A percentile compares a stretch with the other conserved stretches of the same genome.
These are phyloP conservation scores for Tricholoma sp. DNA, from an alignment of 768 basidiomycete species.

Conservation along the genomic window DNA sequence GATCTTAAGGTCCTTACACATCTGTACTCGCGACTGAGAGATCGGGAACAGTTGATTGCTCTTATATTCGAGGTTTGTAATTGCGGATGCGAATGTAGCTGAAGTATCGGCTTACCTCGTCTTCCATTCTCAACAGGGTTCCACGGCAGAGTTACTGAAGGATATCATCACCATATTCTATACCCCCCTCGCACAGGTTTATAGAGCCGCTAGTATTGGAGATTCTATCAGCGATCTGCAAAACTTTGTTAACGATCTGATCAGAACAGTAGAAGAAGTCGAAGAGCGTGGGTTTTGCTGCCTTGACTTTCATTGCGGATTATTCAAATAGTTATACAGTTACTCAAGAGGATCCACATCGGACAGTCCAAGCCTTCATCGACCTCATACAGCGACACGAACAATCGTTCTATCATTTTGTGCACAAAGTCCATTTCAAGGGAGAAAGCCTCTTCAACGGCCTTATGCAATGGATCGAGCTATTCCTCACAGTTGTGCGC, in stretches of 20 bases:
- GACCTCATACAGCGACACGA: conserved; percentile 92
- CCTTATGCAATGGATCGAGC: conserved; percentile 96
- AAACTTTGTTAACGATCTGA: conserved; percentile 91
- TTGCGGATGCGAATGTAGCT: neutral
- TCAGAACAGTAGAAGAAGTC: conserved; percentile 86
- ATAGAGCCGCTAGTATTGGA: conserved; percentile 93
- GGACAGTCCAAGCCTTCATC: conserved; percentile 90
- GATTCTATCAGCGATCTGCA: conserved; percentile 91
- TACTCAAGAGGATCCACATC: conserved; percentile 74
- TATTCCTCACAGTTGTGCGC: conserved; percentile 85
- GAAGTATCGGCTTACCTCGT: neutral
- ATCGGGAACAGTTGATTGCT: conserved; percentile 88
- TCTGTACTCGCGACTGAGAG: conserved; percentile 73
- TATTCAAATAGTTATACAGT: conserved; percentile 39
- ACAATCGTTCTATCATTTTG: conserved; percentile 92
- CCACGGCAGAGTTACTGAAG: conserved; percentile 90
- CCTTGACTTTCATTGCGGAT: neutral
- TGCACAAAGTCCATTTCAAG: conserved; percentile 97
- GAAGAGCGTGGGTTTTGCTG: conserved; percentile 68
- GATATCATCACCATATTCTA: conserved; percentile 99
- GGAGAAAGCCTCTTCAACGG: conserved; percentile 90
- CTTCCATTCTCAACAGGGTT: conserved; percentile 53
- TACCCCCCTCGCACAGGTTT: conserved; percentile 92
- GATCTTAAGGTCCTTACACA: conserved; percentile 79
- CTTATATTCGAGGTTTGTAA: conserved; percentile 85